Evolutionary conservation across 768 basidiomycete genomes (phyloP), one percentile per base, ranked within the genome.

Genomic region (Lactarius pseudohatsudake): DNA sequence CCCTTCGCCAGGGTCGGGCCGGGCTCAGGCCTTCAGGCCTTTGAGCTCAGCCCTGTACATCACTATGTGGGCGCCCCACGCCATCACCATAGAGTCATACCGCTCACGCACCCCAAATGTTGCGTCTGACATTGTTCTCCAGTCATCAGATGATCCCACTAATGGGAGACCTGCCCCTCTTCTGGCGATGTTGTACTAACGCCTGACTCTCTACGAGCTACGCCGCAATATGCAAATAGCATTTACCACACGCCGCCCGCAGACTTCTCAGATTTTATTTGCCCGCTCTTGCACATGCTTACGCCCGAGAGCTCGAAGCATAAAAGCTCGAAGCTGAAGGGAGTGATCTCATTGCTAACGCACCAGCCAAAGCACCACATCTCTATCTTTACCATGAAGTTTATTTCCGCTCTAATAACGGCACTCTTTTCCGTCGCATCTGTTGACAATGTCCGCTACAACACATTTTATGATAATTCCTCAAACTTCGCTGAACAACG

Each of bases 381-480:
- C 11, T 30, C 6, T 30, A 30, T 30, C 4, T 6, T 6, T 13
- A 26, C 22, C 50, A 50, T 50, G 50, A 50, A 50, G n/a, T 4
- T 50, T 11, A 26, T 4, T 50, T 50, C 50, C 22, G 6, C 50
- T 50, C 22, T 30, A 6, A 30, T 50, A 4, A 22, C 22, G 22
- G 22, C 50, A 26, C 22, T 26, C 50, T 22, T 50, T 50, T 50
- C 22, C 5, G 13, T 50, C 50, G 50, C 22, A 15, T 50, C 32
- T 30, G 57, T 45, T 2, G 43, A 60, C 64, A 38, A 10, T 15
- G 59, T 65, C 11, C 64, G 58, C 59, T 56, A 22, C n/a, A 59
- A 65, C 45, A 20, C 18, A 15, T 40, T 59, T 8, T 61, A 65
- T 36, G 64, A 65, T 59, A 68, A 72, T 36, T 13, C 56, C 20